Conservation (phyloP, 805 yeast species). For the Suhomyces sp. region DNA sequence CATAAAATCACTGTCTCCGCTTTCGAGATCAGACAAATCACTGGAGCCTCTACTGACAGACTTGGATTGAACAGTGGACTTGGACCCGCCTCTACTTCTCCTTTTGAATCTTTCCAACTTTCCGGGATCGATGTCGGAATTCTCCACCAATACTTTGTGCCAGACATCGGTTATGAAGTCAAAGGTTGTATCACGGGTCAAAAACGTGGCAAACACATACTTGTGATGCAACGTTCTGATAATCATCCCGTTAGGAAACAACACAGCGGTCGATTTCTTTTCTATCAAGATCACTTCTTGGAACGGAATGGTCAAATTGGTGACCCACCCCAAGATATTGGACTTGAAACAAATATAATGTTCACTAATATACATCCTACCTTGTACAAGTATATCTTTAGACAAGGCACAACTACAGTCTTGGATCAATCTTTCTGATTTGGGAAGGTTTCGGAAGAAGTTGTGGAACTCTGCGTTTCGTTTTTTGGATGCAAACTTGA, state of each 20-base stretch:
- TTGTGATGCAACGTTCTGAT: slow-evolving; percentile 61
- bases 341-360: slow-evolving; percentile 82
- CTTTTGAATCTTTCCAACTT: slow-evolving; percentile 2
- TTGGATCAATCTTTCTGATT: slow-evolving; percentile 70
- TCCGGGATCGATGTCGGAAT: slow-evolving; percentile 11
- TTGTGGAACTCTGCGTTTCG: slow-evolving; percentile 70
- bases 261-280: slow-evolving; percentile 79
- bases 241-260: slow-evolving; percentile 86
- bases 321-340: slow-evolving; percentile 86
- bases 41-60: slow-evolving; percentile 10
- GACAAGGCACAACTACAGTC: slow-evolving; percentile 90
- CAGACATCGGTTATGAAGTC: slow-evolving; percentile 69
- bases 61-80: slow-evolving; percentile 7
- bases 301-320: slow-evolving; percentile 69
- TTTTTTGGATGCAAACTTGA: slow-evolving; percentile 13
- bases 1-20: slow-evolving; percentile 10
- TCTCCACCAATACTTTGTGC: slow-evolving; percentile 45
- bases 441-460: slow-evolving; percentile 64
- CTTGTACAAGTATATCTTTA: slow-evolving; percentile 83
- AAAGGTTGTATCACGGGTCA: slow-evolving; percentile 74
- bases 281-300: slow-evolving; percentile 72
- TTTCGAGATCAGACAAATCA: slow-evolving; percentile 14
- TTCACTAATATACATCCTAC: slow-evolving; percentile 79
- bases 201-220: slow-evolving; percentile 83
- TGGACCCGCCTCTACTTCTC: slow-evolving; percentile 8